phyloP scores from a whole-genome alignment of 495 filamentous ascomycete species.

The Talaromyces borbonicus region DNA sequence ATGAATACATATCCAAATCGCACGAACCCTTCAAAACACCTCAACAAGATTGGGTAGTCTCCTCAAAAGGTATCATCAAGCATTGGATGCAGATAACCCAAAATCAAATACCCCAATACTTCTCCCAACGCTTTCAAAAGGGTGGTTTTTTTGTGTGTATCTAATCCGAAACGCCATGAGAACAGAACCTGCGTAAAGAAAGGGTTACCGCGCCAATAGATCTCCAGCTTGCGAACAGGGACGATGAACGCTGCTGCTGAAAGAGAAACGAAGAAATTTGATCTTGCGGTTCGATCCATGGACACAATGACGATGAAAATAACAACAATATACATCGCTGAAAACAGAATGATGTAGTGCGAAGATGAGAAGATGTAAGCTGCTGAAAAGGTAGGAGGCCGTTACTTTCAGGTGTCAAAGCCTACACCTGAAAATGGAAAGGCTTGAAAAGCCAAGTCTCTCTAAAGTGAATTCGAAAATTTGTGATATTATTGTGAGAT shows the following conservation, averaged over 20 bases:
- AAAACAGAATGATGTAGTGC: neutral
- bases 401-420: neutral
- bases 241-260: neutral
- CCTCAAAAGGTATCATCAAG: too few relatives aligned
- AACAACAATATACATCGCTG: slow-evolving; percentile 7
- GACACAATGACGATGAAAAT: slow-evolving; percentile 1
- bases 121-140: too few relatives aligned
- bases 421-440: neutral
- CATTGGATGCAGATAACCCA: too few relatives aligned
- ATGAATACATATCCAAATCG: slow-evolving; percentile 19
- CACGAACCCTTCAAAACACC: neutral
- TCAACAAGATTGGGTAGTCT: too few relatives aligned
- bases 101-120: neutral
- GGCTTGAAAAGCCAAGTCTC: too few relatives aligned
- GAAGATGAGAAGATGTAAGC: neutral
- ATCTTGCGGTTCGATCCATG: neutral
- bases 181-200: too few relatives aligned
- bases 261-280: neutral
- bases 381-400: neutral
- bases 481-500: too few relatives aligned
- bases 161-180: too few relatives aligned
- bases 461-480: too few relatives aligned
- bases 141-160: too few relatives aligned
- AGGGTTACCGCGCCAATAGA: too few relatives aligned
- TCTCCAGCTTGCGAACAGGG: too few relatives aligned